Evolutionary conservation across 495 filamentous ascomycete species (phyloP).

Genomic region (Niebla homalea): DNA sequence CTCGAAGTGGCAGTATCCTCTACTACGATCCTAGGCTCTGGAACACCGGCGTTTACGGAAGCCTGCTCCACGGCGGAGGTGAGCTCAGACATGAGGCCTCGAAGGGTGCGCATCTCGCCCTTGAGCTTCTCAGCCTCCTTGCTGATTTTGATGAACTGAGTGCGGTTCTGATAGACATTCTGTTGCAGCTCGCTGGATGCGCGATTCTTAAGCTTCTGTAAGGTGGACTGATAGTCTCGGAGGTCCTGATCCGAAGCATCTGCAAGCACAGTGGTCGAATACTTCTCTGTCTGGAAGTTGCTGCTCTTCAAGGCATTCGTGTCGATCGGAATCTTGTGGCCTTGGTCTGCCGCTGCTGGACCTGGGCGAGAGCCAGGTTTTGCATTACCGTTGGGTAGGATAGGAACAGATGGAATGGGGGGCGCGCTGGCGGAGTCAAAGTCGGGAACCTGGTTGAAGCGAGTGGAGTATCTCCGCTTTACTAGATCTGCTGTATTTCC

Average conservation of each 20-base stretch:
- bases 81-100: slow-evolving; percentile 79
- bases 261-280: slow-evolving; percentile 39
- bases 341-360: slow-evolving; percentile 25
- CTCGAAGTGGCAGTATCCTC: slow-evolving; percentile 30
- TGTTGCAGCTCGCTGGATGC: slow-evolving; percentile 85
- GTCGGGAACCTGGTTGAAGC: slow-evolving; percentile 68
- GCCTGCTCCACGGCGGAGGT: slow-evolving; percentile 64
- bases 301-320: slow-evolving; percentile 67
- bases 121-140: slow-evolving; percentile 98
- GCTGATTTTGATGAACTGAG: slow-evolving; percentile 97
- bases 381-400: slow-evolving; percentile 37
- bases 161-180: slow-evolving; percentile 95
- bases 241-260: slow-evolving; percentile 94
- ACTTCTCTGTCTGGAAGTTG: slow-evolving; percentile 53
- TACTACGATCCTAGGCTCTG: slow-evolving; percentile 12
- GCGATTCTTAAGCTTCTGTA: slow-evolving; percentile 67
- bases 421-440: slow-evolving; percentile 49
- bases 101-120: slow-evolving; percentile 82
- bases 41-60: slow-evolving; percentile 31
- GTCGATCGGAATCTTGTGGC: slow-evolving; percentile 43
- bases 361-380: slow-evolving; percentile 29
- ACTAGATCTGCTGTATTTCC: slow-evolving; percentile 70
- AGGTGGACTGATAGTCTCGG: slow-evolving; percentile 58
- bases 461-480: slow-evolving; percentile 83
- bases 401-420: slow-evolving; percentile 49